These are phyloP conservation scores for Daedalea quercina DNA, from an alignment of 768 basidiomycete genomes.

Conservation along the genomic window DNA sequence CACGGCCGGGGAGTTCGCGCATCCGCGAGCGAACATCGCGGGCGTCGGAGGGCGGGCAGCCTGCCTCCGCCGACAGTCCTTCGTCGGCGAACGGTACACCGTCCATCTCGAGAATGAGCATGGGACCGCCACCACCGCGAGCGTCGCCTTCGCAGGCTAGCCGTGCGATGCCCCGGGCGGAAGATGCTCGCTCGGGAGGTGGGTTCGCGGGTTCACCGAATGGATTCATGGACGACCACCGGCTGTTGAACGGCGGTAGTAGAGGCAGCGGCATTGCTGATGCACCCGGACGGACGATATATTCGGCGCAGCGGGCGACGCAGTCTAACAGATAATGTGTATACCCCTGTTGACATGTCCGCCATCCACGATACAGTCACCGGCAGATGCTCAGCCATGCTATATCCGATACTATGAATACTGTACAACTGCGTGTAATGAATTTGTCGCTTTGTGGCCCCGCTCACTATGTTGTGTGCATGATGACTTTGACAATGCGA, in stretches of 20 bases:
- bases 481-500: no score
- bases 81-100: background rate
- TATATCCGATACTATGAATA: no score
- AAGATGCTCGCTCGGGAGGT: constrained; percentile 6
- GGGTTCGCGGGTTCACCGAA: constrained; percentile 16
- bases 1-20: background rate
- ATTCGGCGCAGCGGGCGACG: constrained; percentile 15
- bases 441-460: no score
- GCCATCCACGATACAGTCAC: background rate
- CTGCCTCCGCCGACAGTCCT: background rate
- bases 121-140: background rate
- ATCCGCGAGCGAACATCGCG: constrained; percentile 4
- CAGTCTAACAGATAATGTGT: background rate
- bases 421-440: no score
- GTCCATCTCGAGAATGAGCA: constrained; percentile 4
- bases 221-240: constrained; percentile 13
- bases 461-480: no score
- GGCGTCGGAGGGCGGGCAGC: constrained; percentile 1
- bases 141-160: background rate
- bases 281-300: constrained; percentile 23
- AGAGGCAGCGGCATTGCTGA: constrained; percentile 10
- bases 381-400: background rate
- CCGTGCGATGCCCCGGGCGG: background rate
- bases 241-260: constrained; percentile 2
- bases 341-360: no score